phyloP scores from a whole-genome alignment of 352 stramenopile genomes.

The Phytophthora citrophthora region DNA sequence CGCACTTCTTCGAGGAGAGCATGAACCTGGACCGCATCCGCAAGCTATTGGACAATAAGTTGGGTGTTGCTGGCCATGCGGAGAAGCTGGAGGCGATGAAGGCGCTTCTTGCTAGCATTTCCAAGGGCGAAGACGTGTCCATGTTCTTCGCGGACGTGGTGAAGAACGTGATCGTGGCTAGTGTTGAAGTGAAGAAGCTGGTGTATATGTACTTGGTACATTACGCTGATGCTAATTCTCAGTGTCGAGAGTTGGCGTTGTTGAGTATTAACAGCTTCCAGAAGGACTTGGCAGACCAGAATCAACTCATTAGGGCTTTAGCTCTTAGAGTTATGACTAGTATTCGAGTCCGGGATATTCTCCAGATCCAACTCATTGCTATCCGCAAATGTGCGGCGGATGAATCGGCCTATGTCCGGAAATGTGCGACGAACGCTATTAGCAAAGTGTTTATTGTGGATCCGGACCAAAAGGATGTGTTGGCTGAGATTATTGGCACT shows the following conservation, averaged over 20 bases:
- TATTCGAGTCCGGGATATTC: constrained; percentile 98
- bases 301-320: constrained; percentile 94
- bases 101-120: constrained; percentile 97
- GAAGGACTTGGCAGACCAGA: constrained; percentile 95
- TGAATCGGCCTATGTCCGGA: constrained; percentile 96
- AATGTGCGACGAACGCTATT: constrained; percentile 97
- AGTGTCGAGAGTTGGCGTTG: constrained; percentile 96
- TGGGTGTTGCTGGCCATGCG: constrained; percentile 76
- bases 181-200: constrained; percentile 99
- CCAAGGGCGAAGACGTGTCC: constrained; percentile 96
- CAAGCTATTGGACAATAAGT: constrained; percentile 91
- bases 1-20: constrained; percentile 98
- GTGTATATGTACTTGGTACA: constrained; percentile 99
- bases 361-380: constrained; percentile 98
- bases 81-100: constrained; percentile 99
- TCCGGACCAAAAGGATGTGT: constrained; percentile 86
- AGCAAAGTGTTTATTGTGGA: constrained; percentile 95
- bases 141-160: constrained; percentile 99
- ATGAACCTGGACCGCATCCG: constrained; percentile 92
- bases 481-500: constrained; percentile 94
- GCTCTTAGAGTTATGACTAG: constrained; percentile 97
- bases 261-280: constrained; percentile 99
- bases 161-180: constrained; percentile 94
- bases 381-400: constrained; percentile 94
- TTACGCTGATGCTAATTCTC: constrained; percentile 95